Evolutionary conservation across 208 protist genomes (phyloP), one percentile per base, ranked within the genome.

Genomic region (Leishmania tropica): DNA sequence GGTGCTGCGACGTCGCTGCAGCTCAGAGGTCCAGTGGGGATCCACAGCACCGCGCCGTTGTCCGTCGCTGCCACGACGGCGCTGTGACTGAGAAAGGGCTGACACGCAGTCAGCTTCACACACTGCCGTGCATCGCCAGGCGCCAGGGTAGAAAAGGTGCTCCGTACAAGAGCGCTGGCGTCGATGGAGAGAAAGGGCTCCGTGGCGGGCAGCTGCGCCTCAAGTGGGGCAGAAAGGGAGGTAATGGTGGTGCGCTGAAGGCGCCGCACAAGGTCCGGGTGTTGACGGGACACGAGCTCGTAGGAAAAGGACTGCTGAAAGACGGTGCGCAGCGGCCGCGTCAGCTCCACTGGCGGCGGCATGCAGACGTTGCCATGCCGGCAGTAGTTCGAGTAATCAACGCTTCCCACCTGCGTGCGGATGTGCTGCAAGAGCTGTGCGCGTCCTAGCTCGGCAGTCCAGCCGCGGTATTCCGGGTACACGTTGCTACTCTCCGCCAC

Each of bases 381-480:
- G 73, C 87, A 94, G 81, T 94, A 95, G 42, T 90, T 88, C 56
- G 81, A 83, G 70, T 68, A 88, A 47, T 86, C 81, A 79, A 84
- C 75, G 62, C 82, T 86, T 42, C 88, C 87, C 64, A 91, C 83
- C n/a, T 88, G 76, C 51, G 88, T 91, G 37, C 76, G 76, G 64
- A 97, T 93, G 56, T 93, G 62, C 37, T 87, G 80, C 42, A 94
- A 75, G 45, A 97, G 88, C 76, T 95, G 88, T 35, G 91, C 72
- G 35, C 94, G 92, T 17, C 93, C 92, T 53, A 87, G 73, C 78
- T 91, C 87, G 7, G 93, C 88, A 17, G 88, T 93, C 93, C 94
- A 97, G 19, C 87, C 85, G 58, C 92, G 90, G 77, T 91, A 96
- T 79, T 93, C 88, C 1, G 93, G 91, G 85, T 94, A 97, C 47